Evolutionary conservation across 208 protist species (phyloP).

Genomic region (Trypanosomatidae sp.): DNA sequence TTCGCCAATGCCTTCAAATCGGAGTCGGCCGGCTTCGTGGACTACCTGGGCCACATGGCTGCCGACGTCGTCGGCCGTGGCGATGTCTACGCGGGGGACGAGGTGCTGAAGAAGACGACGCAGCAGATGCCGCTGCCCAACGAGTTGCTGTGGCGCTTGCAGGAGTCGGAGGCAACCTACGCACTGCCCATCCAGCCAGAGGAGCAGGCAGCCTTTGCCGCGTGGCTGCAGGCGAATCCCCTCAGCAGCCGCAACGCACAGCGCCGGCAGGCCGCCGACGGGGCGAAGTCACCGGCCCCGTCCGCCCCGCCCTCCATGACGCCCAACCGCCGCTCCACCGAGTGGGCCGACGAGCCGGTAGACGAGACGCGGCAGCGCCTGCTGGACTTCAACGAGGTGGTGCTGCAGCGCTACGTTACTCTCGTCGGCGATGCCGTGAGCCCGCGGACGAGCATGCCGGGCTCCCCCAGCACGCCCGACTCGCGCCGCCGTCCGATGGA

Average conservation of each 20-base stretch:
- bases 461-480: constrained; percentile 14
- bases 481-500: neutral
- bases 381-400: constrained; percentile 59
- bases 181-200: constrained; percentile 25
- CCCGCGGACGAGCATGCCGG: constrained; percentile 24
- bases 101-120: constrained; percentile 39
- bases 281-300: neutral
- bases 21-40: constrained; percentile 58
- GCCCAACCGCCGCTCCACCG: constrained; percentile 18
- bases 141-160: constrained; percentile 32
- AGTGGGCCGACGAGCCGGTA: constrained; percentile 33
- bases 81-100: constrained; percentile 63
- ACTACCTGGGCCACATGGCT: constrained; percentile 46
- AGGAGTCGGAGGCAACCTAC: constrained; percentile 46
- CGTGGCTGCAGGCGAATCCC: constrained; percentile 42
- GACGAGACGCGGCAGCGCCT: constrained; percentile 56
- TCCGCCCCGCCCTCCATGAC: neutral
- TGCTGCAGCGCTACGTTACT: constrained; percentile 51
- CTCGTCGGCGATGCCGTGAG: constrained; percentile 56
- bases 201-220: constrained; percentile 41
- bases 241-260: constrained; percentile 43
- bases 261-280: constrained; percentile 4
- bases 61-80: constrained; percentile 56
- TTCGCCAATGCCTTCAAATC: constrained; percentile 56
- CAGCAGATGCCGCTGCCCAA: constrained; percentile 45